phyloP scores from a whole-genome alignment of 768 basidiomycete genomes.

The Boletus barrowsii region DNA sequence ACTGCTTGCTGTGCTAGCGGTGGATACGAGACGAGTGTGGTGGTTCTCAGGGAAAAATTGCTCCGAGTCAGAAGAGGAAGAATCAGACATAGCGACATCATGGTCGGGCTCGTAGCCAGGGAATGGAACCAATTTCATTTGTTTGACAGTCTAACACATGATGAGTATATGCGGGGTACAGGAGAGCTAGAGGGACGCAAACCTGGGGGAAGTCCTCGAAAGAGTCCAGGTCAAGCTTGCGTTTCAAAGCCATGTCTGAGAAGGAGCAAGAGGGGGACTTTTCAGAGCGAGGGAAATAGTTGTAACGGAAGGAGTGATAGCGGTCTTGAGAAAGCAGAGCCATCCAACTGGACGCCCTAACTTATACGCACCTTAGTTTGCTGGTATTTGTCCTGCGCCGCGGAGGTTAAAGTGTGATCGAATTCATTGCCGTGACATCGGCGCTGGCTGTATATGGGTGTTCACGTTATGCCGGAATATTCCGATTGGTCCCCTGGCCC shows the following conservation, averaged over 20 bases:
- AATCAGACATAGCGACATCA: conserved; percentile 69
- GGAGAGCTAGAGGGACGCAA: conserved; percentile 19
- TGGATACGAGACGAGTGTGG: conserved; percentile 64
- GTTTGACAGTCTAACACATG: conserved; percentile 52
- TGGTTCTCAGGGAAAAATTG: conserved; percentile 49
- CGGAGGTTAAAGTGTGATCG: conserved; percentile 20
- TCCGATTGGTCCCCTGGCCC: conserved; percentile 28
- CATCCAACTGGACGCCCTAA: conserved; percentile 23
- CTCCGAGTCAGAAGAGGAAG: conserved; percentile 52
- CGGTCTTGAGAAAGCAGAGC: conserved; percentile 26
- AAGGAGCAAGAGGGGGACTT: conserved; percentile 7
- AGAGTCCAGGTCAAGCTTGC: conserved; percentile 64
- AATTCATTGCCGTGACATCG: conserved; percentile 21
- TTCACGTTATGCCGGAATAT: conserved; percentile 12
- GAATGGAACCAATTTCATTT: conserved; percentile 73
- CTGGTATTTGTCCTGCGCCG: conserved; percentile 23
- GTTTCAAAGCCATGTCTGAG: conserved; percentile 63
- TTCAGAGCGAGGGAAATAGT: not conserved
- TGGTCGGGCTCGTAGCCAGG: conserved; percentile 60
- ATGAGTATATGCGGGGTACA: conserved; percentile 16
- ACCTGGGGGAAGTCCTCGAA: conserved; percentile 54
- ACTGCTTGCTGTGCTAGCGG: conserved; percentile 54
- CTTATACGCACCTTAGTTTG: conserved; percentile 31
- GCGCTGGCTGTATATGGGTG: conserved; percentile 3
- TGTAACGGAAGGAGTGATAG: conserved; percentile 7